Evolutionary conservation across 2,329 filamentous ascomycete genomes (phyloP).

Genomic region (Cercospora zeae-maydis): DNA sequence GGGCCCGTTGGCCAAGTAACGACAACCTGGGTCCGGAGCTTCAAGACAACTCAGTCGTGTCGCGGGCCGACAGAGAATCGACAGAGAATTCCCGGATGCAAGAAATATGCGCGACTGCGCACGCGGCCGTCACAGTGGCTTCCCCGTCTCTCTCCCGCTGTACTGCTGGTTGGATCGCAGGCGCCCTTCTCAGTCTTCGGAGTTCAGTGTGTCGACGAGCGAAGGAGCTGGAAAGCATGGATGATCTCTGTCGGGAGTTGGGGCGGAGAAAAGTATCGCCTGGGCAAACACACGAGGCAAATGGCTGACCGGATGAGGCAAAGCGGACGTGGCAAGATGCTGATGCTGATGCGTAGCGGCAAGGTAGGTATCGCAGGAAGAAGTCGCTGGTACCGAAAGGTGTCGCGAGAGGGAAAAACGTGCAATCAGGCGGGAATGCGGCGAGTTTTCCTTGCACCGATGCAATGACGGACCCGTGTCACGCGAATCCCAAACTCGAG

Average conservation of each 20-base stretch:
- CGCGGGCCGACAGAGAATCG: neutral
- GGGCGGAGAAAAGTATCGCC: neutral
- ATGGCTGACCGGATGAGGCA: neutral
- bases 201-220: constrained; percentile 8
- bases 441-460: neutral
- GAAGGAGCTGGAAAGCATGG: constrained; percentile 6
- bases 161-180: neutral
- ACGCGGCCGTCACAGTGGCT: neutral
- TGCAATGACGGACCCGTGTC: neutral
- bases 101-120: neutral
- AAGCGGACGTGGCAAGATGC: neutral
- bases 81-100: neutral
- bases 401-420: neutral
- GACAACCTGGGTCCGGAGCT: neutral
- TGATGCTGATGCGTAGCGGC: neutral
- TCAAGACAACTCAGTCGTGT: neutral
- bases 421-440: neutral
- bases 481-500: neutral
- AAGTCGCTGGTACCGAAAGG: neutral
- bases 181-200: constrained; percentile 5
- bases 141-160: neutral
- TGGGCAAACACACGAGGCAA: neutral
- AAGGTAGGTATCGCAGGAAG: neutral
- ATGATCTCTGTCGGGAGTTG: neutral
- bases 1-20: constrained; percentile 2